These are phyloP conservation scores for Cystobasidiaceae sp. DNA, from an alignment of 1,284 basidiomycete genomes.

Conservation along the genomic window DNA sequence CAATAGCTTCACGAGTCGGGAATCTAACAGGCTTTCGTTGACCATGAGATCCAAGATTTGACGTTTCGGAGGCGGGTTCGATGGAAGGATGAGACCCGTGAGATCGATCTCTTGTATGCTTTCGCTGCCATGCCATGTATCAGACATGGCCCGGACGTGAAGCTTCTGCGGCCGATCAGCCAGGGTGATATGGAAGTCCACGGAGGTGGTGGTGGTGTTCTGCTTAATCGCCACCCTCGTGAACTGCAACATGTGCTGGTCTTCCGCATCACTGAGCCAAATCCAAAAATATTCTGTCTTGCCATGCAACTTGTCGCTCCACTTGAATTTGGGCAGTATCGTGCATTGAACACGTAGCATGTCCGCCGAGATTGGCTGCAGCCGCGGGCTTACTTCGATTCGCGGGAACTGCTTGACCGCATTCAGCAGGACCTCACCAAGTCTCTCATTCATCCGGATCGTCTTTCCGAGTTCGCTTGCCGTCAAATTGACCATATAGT, in stretches of 20 bases:
- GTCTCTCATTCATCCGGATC: conserved; percentile 78
- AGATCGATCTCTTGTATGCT: conserved; percentile 63
- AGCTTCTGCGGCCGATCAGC: conserved; percentile 58
- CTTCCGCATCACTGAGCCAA: conserved; percentile 87
- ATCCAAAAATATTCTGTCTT: conserved; percentile 84
- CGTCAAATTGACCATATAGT: conserved; percentile 69
- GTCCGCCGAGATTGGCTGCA: conserved; percentile 75
- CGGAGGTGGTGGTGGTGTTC: conserved; percentile 57
- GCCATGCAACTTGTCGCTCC: conserved; percentile 74
- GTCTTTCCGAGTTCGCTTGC: conserved; percentile 73
- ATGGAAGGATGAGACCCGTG: conserved; percentile 70
- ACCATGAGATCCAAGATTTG: conserved; percentile 69
- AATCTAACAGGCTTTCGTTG: conserved; percentile 13
- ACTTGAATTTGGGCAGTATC: conserved; percentile 58
- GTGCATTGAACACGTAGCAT: conserved; percentile 74
- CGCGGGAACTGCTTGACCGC: conserved; percentile 84
- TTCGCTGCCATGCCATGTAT: conserved; percentile 91
- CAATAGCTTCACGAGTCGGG: not conserved
- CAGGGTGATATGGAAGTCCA: conserved; percentile 71
- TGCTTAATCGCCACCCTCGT: conserved; percentile 66
- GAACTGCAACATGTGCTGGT: conserved; percentile 74
- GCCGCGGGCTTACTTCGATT: conserved; percentile 60
- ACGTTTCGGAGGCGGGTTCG: conserved; percentile 59
- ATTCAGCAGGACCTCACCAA: conserved; percentile 71
- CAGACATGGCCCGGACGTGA: conserved; percentile 74